Base-by-base conservation (phyloP, 73 alveolate species). In the Paramecium bursaria region DNA sequence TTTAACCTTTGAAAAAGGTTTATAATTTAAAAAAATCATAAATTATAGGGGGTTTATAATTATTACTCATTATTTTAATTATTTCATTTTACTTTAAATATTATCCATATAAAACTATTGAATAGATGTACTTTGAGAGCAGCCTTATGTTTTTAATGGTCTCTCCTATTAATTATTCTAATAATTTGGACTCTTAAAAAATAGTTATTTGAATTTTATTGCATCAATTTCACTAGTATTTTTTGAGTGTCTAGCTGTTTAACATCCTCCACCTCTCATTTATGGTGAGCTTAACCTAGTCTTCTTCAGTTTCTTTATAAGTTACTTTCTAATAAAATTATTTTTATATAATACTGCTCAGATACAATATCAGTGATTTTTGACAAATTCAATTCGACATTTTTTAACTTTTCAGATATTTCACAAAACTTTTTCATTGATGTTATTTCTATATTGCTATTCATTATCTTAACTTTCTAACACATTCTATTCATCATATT, bases 141-240 rank as follows among this genome's bases (percentile, higher is more conserved):
- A 7, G 5, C 49, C 49, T 39, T 39, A 39, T 39, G 49, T 39
- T 39, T 39, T 39, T 7, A 39, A 11, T 39, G 44, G 74, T 21
- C 23, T 14, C 4, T 52, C 46, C n/a, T 4, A n/a, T 54, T 54
- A 54, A 54, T 2, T 5, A 22, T 54, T 2, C 4, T 54, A 54
- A 54, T 2, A 5, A 22, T 54, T 2, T 5, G 48, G 82, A 35
- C 60, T 39, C 55, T 67, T 67, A 6, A 67, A 67, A 21, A 67
- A 48, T 48, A 67, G 27, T 15, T 42, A 39, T 42, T 39, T 67
- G 15, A 67, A 67, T 67, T 67, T 67, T 46, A 35, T 33, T 42
- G 33, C 25, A 35, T 67, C 82, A 35, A 35, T 25, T 42, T 67
- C 82, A 67, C 82, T 39, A n/a, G 82, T 48, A 57, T 27, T 57